Evolutionary conservation across 805 yeast genomes (phyloP).

Genomic region (Yarrowia hollandica): DNA sequence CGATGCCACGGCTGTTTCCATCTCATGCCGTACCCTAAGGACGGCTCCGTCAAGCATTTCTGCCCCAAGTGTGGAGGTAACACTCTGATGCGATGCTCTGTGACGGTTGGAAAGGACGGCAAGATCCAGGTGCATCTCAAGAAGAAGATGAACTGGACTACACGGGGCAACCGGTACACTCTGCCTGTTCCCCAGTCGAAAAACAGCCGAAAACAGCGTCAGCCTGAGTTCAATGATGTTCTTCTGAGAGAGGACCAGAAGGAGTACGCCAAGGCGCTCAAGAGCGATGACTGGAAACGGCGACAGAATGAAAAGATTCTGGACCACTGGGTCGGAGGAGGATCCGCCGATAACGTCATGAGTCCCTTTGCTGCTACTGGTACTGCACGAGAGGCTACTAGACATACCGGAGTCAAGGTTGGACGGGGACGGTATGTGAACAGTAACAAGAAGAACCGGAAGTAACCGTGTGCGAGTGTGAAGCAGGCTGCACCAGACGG

Average conservation of each 20-base stretch:
- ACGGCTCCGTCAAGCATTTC: slow-evolving; percentile 71
- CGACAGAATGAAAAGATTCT: slow-evolving; percentile 81
- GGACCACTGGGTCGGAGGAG: slow-evolving; percentile 93
- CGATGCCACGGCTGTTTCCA: slow-evolving; percentile 97
- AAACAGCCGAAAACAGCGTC: slow-evolving; percentile 54
- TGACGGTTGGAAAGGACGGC: slow-evolving; percentile 79
- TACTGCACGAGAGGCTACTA: slow-evolving; percentile 48
- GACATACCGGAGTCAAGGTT: slow-evolving; percentile 68
- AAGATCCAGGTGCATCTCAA: slow-evolving; percentile 84
- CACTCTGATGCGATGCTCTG: slow-evolving; percentile 86
- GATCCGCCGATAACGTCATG: slow-evolving; percentile 71
- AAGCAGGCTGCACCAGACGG: no score
- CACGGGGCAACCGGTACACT: slow-evolving; percentile 78
- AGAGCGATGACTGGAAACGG: slow-evolving; percentile 84
- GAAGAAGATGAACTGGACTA: slow-evolving; percentile 90
- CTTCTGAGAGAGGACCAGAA: slow-evolving; percentile 89
- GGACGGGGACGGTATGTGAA: slow-evolving; percentile 85
- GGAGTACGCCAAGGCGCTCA: slow-evolving; percentile 84
- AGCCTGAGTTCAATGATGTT: slow-evolving; percentile 54
- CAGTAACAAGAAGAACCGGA: slow-evolving; percentile 45
- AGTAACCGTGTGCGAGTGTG: not conserved
- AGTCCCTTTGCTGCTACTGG: slow-evolving; percentile 81
- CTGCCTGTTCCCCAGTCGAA: slow-evolving; percentile 86
- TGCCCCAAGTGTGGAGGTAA: slow-evolving; percentile 95
- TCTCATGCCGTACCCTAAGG: slow-evolving; percentile 72